Evolutionary conservation across 139 green algal genomes (phyloP).

Genomic region (Microglena sp.): DNA sequence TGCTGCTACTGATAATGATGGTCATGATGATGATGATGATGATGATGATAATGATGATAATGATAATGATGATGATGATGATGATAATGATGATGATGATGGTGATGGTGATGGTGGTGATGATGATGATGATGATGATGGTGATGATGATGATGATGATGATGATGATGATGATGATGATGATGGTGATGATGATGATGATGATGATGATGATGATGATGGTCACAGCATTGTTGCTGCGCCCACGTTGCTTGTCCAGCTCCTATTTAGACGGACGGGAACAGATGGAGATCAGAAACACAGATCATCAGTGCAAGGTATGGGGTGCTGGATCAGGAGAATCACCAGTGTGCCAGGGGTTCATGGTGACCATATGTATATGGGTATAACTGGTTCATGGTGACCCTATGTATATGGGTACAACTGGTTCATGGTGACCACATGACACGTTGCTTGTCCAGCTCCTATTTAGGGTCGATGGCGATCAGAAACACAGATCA

Average conservation of each 20-base stretch:
- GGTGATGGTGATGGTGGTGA: no score
- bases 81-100: no score
- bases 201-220: conserved; percentile 11
- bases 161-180: no score
- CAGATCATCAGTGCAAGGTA: background rate
- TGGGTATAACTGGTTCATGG: background rate
- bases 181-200: no score
- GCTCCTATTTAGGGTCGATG: conserved; percentile 44
- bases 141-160: no score
- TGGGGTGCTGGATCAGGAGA: background rate
- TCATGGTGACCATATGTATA: background rate
- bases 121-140: no score
- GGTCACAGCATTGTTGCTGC: conserved; percentile 54
- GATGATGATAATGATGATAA: no score
- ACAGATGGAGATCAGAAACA: no score
- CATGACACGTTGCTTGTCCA: conserved; percentile 67
- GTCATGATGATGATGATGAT: no score
- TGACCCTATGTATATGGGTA: background rate
- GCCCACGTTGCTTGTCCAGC: conserved; percentile 68
- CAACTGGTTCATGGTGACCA: background rate
- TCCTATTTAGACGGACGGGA: conserved; percentile 30
- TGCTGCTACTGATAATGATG: no score
- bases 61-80: no score
- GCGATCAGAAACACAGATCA: background rate
- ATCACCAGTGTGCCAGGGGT: background rate